Evolutionary conservation across 1,284 basidiomycete species (phyloP), one percentile per base, ranked within the genome.

Genomic region (Malassezia restricta): DNA sequence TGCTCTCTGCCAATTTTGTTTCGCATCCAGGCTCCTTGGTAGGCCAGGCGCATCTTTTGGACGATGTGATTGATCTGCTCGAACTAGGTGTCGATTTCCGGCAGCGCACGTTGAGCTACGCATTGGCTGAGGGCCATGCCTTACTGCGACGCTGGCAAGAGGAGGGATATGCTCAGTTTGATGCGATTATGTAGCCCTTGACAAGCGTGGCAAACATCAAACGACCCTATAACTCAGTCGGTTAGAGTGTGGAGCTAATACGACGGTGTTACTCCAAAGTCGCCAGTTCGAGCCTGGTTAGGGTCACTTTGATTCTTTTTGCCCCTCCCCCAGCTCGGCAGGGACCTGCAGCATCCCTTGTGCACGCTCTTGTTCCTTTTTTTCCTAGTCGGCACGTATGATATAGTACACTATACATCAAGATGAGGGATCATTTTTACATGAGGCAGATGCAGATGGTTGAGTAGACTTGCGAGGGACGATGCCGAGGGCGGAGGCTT

Each of bases 1-100:
- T 96, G 48, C 86, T 92, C 6, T 84, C 81, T 6, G 53, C 62
- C 3, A 62, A 71, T 49, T 62, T 55, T 47, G 52, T 55, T 5
- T 59, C 61, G 1, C 65, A 68, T 43, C 63, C 67, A 7, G 69
- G 65, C 12, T 63, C 65, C 17, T 76, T 81, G 0, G 85, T 88
- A 0, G 92, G 90, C 0, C 89, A 92, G 71, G 89, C 91, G 0
- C 89, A 95, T 75, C 77, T 96, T 14, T 77, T 98, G 4, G 91
- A 95, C 66, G 88, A 96, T 71, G 75, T 96, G 39, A 89, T 96
- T 54, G 67, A 74, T 49, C 50, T 67, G 44, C 66, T 74, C 30
- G 71, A 87, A 81, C 78, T 87, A 28, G 83, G 86, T 20, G 61
- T 68, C 15, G 57, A 68, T 44, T 78, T 87, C 51, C 78, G 83